phyloP scores from a whole-genome alignment of 2,329 filamentous ascomycete genomes.

The Immersiporthe knoxdaviesiana region DNA sequence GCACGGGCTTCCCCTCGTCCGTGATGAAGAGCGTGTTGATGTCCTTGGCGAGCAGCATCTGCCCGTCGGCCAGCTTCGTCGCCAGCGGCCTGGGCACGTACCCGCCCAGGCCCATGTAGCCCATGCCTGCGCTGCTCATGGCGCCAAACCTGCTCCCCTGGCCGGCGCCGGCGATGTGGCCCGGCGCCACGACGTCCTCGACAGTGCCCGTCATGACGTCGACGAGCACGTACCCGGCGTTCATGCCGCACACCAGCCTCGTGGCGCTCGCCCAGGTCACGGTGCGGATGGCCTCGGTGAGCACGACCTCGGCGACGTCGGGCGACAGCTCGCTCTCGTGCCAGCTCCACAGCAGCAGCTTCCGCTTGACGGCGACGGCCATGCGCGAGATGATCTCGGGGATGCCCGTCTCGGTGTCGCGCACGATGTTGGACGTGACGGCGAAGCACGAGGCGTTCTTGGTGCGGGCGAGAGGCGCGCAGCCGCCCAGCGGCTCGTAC shows the following conservation, averaged over 20 bases:
- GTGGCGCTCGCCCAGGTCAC: constrained; percentile 90
- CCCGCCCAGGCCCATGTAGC: constrained; percentile 92
- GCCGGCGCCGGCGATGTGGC: constrained; percentile 67
- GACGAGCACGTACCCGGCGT: constrained; percentile 86
- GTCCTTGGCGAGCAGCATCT: constrained; percentile 94
- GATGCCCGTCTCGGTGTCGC: constrained; percentile 83
- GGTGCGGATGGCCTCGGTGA: constrained; percentile 83
- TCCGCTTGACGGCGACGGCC: constrained; percentile 90
- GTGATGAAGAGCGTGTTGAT: constrained; percentile 94
- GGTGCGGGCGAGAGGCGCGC: constrained; percentile 68
- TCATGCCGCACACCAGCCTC: constrained; percentile 87
- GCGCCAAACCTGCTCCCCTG: constrained; percentile 79
- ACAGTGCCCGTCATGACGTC: constrained; percentile 76
- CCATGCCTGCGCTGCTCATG: constrained; percentile 85
- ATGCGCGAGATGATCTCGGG: constrained; percentile 90
- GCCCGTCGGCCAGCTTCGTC: constrained; percentile 77
- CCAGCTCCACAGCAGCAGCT: constrained; percentile 91
- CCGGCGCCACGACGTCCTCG: constrained; percentile 78
- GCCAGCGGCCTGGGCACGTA: constrained; percentile 91
- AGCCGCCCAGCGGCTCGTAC: constrained; percentile 69
- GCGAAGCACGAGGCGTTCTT: constrained; percentile 90
- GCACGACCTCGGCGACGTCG: constrained; percentile 74
- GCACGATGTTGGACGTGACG: constrained; percentile 93
- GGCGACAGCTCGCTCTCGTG: constrained; percentile 82
- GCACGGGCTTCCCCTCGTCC: constrained; percentile 74